Percentiles rank a stretch among this genome's conserved stretches.
phyloP scores from a whole-genome alignment of 495 filamentous ascomycete genomes.

The Tuber magnatum region DNA sequence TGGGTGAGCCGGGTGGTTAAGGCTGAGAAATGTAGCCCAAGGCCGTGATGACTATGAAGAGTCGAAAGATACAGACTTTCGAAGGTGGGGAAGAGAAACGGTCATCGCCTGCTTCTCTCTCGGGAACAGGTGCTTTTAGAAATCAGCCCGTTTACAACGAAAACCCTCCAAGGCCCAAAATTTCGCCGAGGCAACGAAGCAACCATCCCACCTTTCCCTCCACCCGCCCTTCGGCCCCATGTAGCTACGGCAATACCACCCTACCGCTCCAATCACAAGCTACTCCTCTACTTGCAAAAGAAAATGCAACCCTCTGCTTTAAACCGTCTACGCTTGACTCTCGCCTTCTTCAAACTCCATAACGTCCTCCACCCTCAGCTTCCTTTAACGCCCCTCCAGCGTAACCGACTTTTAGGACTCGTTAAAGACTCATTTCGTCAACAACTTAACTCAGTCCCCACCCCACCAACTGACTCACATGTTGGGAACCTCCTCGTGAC shows the following conservation, averaged over 20 bases:
- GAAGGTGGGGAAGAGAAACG: background rate
- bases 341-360: conserved; percentile 4
- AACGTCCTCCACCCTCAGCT: conserved; percentile 28
- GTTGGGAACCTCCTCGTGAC: conserved; percentile 15
- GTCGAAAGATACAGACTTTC: background rate
- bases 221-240: background rate
- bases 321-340: background rate
- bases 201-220: background rate
- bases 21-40: background rate
- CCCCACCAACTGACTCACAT: conserved; percentile 24
- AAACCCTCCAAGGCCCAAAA: background rate
- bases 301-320: background rate
- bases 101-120: background rate
- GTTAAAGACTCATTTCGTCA: conserved; percentile 31
- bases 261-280: background rate
- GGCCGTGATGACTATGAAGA: background rate
- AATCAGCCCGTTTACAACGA: background rate
- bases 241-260: background rate
- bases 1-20: background rate
- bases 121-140: background rate
- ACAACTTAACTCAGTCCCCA: conserved; percentile 17
- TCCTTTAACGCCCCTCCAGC: conserved; percentile 23
- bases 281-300: background rate
- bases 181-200: background rate
- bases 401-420: conserved; percentile 27